phyloP scores from a whole-genome alignment of 208 protist genomes.

The Leishmania braziliensis region DNA sequence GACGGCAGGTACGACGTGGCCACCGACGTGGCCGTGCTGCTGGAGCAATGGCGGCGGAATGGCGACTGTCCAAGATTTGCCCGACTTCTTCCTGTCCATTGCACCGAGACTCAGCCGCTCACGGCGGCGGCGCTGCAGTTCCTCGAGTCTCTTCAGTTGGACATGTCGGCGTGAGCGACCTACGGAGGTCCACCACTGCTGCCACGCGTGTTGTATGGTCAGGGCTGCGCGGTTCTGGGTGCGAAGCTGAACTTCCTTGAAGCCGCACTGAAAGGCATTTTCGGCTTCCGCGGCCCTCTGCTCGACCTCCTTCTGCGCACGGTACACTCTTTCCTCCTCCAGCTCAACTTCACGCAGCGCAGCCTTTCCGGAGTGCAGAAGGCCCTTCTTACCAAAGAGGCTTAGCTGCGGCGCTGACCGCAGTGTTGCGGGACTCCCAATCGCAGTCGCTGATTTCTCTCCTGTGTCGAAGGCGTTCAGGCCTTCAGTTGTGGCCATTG shows the following conservation, averaged over 20 bases:
- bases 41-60: conserved; percentile 3
- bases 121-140: conserved; percentile 39
- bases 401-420: neutral
- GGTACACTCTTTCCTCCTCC: conserved; percentile 28
- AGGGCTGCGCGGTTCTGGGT: conserved; percentile 46
- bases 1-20: conserved; percentile 18
- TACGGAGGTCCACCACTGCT: conserved; percentile 63
- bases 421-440: neutral
- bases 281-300: conserved; percentile 18
- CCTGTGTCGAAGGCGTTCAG: neutral
- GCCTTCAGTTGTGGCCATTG: neutral
- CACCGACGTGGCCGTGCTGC: conserved; percentile 20
- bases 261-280: conserved; percentile 22
- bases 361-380: neutral
- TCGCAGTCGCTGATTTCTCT: neutral
- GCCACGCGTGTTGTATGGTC: conserved; percentile 64
- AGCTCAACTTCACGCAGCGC: conserved; percentile 8
- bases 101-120: conserved; percentile 13
- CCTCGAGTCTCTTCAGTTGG: conserved; percentile 47
- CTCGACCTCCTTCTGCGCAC: conserved; percentile 8
- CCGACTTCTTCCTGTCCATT: neutral
- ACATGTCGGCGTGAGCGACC: conserved; percentile 52
- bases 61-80: neutral
- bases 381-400: conserved; percentile 10
- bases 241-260: conserved; percentile 36